These are phyloP conservation scores for Durio zibethinus DNA, from an alignment of 345 rosid species.

Conservation along the genomic window DNA sequence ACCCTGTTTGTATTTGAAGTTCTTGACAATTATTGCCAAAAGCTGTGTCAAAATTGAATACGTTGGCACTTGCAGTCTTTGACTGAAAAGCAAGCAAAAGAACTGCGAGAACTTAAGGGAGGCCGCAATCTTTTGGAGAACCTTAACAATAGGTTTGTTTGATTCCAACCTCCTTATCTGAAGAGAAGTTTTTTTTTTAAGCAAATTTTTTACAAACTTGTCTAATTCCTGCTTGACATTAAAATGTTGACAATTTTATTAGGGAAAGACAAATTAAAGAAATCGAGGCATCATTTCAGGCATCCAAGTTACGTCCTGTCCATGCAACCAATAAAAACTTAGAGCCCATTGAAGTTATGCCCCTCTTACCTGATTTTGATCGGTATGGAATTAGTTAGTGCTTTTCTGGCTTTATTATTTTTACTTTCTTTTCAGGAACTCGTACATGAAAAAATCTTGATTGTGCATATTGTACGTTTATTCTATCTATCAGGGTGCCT, in stretches of 20 bases:
- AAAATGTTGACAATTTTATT: constrained; percentile 21
- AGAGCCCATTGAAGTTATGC: constrained; percentile 70
- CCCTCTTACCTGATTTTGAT: constrained; percentile 83
- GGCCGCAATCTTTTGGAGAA: constrained; percentile 67
- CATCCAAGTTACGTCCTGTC: constrained; percentile 69
- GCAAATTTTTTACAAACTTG: neutral
- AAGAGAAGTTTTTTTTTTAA: neutral
- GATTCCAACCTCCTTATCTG: constrained; percentile 17
- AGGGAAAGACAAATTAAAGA: constrained; percentile 94
- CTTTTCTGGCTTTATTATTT: constrained; percentile 15
- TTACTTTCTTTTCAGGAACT: neutral
- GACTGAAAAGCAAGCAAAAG: constrained; percentile 95
- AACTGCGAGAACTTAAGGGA: constrained; percentile 75
- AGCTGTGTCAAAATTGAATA: constrained; percentile 8
- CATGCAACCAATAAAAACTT: constrained; percentile 86
- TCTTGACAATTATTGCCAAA: constrained; percentile 12
- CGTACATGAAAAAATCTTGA: neutral
- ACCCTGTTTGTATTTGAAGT: neutral
- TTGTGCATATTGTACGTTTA: neutral
- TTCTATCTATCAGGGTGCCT: neutral
- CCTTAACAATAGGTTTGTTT: constrained; percentile 69
- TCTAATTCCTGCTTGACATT: neutral
- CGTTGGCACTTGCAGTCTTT: constrained; percentile 61
- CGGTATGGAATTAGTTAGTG: constrained; percentile 48
- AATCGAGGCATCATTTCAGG: constrained; percentile 83